Base-by-base conservation (phyloP, 176 grass and related monocot genomes). In the Ensete glaucum region DNA sequence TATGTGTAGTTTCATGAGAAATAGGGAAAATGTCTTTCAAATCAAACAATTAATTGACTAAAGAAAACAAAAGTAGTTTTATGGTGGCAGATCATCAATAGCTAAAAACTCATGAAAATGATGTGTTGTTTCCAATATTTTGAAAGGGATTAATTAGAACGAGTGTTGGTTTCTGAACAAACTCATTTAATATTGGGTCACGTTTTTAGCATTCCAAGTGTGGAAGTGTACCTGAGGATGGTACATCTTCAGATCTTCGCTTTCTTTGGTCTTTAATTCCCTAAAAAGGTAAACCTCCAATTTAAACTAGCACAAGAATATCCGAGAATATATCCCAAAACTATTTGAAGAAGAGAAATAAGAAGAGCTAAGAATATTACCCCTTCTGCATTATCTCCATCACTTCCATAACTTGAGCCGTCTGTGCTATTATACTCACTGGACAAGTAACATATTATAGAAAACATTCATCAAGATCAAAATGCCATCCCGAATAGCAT, bases 361-460 rank as follows among this genome's bases (percentile, higher is more conserved):
- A 3, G 73, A 88, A 73, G 78, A 73, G 22, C 26, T 53, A 72
- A 59, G 49, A 74, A 14, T 58, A 65, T 51, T 83, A 87, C 85
- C 77, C 80, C 76, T 55, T 54, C 50, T 56, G 70, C 71, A 77
- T 86, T 79, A 68, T 74, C 86, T 56, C 52, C 72, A 74, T 74
- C 72, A 74, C 72, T 74, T 86, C 78, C 85, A 79, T 88, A 79
- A 71, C 84, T 82, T 9, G 87, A 96, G 64, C 87, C 89, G 81
- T 88, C 93, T 73, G 85, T 55, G 79, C 89, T 96, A 60, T 81
- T 79, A 83, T 81, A 80, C 54, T 69, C 79, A 82, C 80, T 82
- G 77, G 53, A 87, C 29, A 50, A 80, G 11, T 77, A 11, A 9
- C 15, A 74, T 12, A 27, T 78, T 20, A 56, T 8, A 8, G 74